These are phyloP conservation scores for Solanum arcanum DNA, from an alignment of 257 asterid species.

Conservation along the genomic window DNA sequence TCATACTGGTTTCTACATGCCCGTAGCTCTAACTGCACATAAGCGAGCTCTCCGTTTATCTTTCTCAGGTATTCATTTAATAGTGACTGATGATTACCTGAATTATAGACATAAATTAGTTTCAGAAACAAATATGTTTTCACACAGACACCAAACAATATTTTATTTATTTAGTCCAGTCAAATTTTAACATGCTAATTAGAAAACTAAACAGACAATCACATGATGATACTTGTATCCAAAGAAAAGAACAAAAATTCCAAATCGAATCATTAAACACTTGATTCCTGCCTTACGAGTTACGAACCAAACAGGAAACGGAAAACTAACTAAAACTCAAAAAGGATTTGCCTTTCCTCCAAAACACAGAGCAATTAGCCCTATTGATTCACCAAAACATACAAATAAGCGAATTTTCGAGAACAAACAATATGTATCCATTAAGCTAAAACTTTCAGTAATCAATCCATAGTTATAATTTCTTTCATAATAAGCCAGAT, in stretches of 20 bases:
- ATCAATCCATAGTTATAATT: neutral
- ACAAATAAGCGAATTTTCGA: neutral
- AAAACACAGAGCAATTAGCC: neutral
- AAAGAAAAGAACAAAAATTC: neutral
- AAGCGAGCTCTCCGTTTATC: conserved; percentile 56
- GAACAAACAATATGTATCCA: neutral
- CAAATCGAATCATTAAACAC: neutral
- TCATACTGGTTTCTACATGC: conserved; percentile 72
- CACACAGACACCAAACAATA: neutral
- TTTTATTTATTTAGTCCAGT: neutral
- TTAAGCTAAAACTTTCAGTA: neutral
- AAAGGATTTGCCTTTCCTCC: neutral
- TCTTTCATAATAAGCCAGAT: neutral
- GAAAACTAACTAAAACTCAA: neutral
- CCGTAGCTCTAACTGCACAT: conserved; percentile 69
- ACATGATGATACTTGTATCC: neutral
- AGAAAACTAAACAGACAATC: neutral
- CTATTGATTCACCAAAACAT: neutral
- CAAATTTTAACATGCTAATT: neutral
- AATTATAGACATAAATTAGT: neutral
- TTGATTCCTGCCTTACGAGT: neutral
- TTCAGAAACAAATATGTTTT: neutral
- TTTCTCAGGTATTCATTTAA: conserved; percentile 49
- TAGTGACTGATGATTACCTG: conserved; percentile 36
- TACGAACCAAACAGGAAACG: neutral